These are phyloP conservation scores for Neofusicoccum laricinum DNA, from an alignment of 2,329 filamentous ascomycete genomes.

Conservation along the genomic window DNA sequence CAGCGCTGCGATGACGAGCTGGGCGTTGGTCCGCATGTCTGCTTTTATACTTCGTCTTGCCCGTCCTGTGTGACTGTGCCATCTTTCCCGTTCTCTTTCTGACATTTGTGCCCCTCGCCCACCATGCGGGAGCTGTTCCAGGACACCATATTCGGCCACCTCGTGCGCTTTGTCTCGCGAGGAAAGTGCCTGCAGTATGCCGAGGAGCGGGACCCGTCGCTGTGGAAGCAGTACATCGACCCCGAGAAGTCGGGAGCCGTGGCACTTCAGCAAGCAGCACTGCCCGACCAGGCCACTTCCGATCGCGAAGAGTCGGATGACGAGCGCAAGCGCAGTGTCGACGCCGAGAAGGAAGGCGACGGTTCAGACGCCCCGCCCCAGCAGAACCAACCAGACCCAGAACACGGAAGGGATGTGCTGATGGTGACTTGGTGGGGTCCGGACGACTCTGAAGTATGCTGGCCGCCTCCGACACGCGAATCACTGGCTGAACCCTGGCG, in stretches of 20 bases:
- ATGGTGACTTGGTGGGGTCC: constrained; percentile 53
- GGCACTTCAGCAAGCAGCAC: constrained; percentile 18
- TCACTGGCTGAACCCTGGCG: not conserved
- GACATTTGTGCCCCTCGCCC: too few species aligned
- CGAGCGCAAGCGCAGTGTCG: not conserved
- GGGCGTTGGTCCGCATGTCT: too few species aligned
- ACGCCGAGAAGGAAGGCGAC: constrained; percentile 3
- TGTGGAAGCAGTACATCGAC: constrained; percentile 51
- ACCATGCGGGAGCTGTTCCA: constrained; percentile 36
- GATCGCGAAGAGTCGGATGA: not conserved
- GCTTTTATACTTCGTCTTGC: not conserved
- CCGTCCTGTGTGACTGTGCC: not conserved
- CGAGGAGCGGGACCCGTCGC: constrained; percentile 47
- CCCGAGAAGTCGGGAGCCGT: constrained; percentile 49
- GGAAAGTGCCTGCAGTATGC: constrained; percentile 41
- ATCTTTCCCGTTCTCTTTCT: not conserved
- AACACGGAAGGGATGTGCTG: constrained; percentile 51
- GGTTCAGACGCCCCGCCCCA: constrained; percentile 20
- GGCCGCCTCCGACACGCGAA: not conserved
- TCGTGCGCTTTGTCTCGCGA: constrained; percentile 39
- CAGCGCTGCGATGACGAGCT: too few species aligned
- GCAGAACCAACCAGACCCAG: constrained; percentile 43
- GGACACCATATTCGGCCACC: constrained; percentile 43
- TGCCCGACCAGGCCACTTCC: not conserved
- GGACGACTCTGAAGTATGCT: constrained; percentile 40